These are phyloP conservation scores for Mollisiaceae sp. DNA, from an alignment of 2,329 filamentous ascomycete genomes.

Conservation along the genomic window DNA sequence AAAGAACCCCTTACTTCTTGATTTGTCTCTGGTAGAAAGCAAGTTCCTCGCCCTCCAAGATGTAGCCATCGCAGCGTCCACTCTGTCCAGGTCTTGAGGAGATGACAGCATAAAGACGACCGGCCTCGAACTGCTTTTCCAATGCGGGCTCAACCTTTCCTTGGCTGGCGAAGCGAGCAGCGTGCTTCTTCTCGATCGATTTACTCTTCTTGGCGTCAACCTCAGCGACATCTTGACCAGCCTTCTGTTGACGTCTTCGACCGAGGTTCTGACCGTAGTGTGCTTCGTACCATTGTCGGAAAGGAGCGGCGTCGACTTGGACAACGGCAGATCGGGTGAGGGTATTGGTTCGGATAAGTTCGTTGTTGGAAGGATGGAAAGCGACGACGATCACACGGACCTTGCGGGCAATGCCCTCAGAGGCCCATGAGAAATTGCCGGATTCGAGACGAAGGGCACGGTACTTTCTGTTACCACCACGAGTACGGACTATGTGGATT, in stretches of 20 bases:
- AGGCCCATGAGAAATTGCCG: slow-evolving; percentile 99
- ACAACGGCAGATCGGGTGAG: slow-evolving; percentile 98
- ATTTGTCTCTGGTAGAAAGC: slow-evolving; percentile 99
- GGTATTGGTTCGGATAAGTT: slow-evolving; percentile 99
- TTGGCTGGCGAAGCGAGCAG: slow-evolving; percentile 75
- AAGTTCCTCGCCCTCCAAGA: slow-evolving; percentile 98
- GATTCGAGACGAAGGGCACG: slow-evolving; percentile 97
- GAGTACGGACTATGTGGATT: slow-evolving; percentile 95
- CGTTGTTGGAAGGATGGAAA: slow-evolving; percentile 99
- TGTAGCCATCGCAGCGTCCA: slow-evolving; percentile 95
- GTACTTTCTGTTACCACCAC: slow-evolving; percentile 99
- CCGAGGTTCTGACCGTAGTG: slow-evolving; percentile 95
- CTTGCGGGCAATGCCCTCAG: slow-evolving; percentile 98
- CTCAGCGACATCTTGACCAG: slow-evolving; percentile 49
- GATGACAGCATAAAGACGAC: slow-evolving; percentile 93
- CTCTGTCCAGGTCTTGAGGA: slow-evolving; percentile 95
- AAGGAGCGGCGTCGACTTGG: slow-evolving; percentile 97
- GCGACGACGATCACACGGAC: slow-evolving; percentile 97
- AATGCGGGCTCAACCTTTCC: slow-evolving; percentile 94
- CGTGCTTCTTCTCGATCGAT: slow-evolving; percentile 95
- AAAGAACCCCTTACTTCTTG: slow-evolving; percentile 78
- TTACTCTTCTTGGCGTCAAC: slow-evolving; percentile 88
- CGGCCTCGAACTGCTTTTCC: slow-evolving; percentile 99
- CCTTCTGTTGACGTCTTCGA: slow-evolving; percentile 88
- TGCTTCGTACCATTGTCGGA: slow-evolving; percentile 99